These are phyloP conservation scores for Protomyces pachydermus DNA, from an alignment of 1,139 yeast species.

Conservation along the genomic window DNA sequence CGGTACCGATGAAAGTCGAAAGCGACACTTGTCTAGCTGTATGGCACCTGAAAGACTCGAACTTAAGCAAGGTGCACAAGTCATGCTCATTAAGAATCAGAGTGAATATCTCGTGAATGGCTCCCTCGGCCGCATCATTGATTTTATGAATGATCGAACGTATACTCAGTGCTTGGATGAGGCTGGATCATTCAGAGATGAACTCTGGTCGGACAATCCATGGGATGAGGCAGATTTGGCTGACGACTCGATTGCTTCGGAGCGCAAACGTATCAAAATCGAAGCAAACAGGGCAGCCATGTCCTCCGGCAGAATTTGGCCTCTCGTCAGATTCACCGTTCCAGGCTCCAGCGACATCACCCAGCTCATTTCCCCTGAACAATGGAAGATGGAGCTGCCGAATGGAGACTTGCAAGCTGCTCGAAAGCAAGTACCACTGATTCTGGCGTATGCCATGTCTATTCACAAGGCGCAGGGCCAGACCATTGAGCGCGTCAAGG, in stretches of 20 bases:
- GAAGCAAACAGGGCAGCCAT: constrained; percentile 11
- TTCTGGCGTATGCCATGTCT: constrained; percentile 91
- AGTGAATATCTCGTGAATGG: constrained; percentile 90
- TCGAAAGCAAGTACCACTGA: constrained; percentile 71
- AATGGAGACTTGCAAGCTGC: constrained; percentile 50
- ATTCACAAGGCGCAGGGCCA: constrained; percentile 97
- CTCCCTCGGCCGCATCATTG: constrained; percentile 77
- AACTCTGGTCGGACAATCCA: constrained; percentile 6
- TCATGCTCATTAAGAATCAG: constrained; percentile 88
- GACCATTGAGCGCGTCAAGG: constrained; percentile 73
- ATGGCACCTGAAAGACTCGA: constrained; percentile 62
- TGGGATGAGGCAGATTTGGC: constrained; percentile 27
- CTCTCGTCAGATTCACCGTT: constrained; percentile 68
- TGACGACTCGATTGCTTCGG: constrained; percentile 21
- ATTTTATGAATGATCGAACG: constrained; percentile 60
- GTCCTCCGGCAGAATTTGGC: constrained; percentile 42
- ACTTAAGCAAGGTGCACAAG: constrained; percentile 82
- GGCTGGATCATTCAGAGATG: constrained; percentile 20
- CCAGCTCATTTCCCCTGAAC: constrained; percentile 60
- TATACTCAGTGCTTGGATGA: constrained; percentile 37
- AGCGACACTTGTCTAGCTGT: constrained; percentile 52
- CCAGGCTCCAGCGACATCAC: constrained; percentile 64
- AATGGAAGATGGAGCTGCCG: constrained; percentile 64
- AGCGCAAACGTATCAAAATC: constrained; percentile 19
- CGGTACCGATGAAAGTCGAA: constrained; percentile 43